Percentiles rank a stretch among this genome's conserved stretches.
Evolutionary conservation across 352 stramenopile genomes (phyloP).

Genomic region (Pythium vanterpoolii): DNA sequence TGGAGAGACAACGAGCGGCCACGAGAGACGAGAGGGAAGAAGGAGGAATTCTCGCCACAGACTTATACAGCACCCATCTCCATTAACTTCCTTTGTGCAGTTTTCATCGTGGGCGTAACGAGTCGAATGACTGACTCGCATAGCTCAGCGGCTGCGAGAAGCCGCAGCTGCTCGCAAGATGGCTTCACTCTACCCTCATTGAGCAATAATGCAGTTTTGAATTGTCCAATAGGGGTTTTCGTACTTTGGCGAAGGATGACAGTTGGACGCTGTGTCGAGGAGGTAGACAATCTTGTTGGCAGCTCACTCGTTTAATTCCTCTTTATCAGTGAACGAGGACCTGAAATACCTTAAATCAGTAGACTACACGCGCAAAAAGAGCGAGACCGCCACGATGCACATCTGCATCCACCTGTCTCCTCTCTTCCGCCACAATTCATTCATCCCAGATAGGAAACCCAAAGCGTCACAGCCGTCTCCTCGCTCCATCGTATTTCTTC

Average conservation of each 20-base stretch:
- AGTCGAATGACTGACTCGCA: neutral
- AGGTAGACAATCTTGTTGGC: neutral
- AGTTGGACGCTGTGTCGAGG: neutral
- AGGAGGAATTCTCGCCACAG: neutral
- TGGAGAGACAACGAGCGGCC: neutral
- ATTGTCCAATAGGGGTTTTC: neutral
- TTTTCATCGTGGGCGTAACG: neutral
- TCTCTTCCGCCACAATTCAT: neutral
- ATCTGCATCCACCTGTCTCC: neutral
- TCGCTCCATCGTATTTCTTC: neutral
- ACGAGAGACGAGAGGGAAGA: neutral
- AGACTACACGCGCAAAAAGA: neutral
- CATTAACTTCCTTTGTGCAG: neutral
- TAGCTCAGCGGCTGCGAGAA: neutral
- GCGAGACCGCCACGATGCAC: neutral
- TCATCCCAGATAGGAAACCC: neutral
- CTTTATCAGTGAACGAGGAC: neutral
- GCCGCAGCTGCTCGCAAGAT: conserved; percentile 8
- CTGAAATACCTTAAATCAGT: neutral
- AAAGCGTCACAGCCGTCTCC: neutral
- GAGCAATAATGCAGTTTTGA: neutral
- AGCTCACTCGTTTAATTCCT: neutral
- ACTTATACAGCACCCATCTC: conserved; percentile 14
- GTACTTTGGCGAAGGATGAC: neutral
- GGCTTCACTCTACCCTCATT: conserved; percentile 9